Evolutionary conservation across 441 rosid species (phyloP).

Genomic region (Croton setiger): DNA sequence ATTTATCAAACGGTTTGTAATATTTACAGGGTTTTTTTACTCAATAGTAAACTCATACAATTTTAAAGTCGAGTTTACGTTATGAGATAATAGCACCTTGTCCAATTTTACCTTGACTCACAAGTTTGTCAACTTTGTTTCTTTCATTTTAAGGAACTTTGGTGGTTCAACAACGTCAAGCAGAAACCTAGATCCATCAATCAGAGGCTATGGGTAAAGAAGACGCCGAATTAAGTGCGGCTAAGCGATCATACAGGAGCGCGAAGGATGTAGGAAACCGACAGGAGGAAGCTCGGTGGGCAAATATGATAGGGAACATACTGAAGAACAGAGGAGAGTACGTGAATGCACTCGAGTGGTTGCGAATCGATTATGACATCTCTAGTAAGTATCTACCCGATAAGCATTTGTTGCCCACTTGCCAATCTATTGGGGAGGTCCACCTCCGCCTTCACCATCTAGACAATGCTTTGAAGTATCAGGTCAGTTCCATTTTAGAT

Average conservation of each 20-base stretch:
- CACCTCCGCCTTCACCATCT: slow-evolving; percentile 62
- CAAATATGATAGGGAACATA: slow-evolving; percentile 75
- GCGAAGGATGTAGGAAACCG: slow-evolving; percentile 75
- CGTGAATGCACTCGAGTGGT: slow-evolving; percentile 85
- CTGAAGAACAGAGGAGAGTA: slow-evolving; percentile 88
- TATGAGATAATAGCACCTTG: too few species aligned
- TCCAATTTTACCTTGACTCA: too few species aligned
- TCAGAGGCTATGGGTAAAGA: slow-evolving; percentile 44
- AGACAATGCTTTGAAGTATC: slow-evolving; percentile 67
- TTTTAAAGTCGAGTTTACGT: too few species aligned
- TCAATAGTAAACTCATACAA: too few species aligned
- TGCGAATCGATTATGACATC: slow-evolving; percentile 71
- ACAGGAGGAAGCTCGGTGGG: slow-evolving; percentile 95
- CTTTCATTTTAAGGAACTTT: too few species aligned
- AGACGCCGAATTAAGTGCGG: slow-evolving; percentile 39
- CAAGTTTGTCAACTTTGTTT: too few species aligned
- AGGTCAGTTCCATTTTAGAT: slow-evolving; percentile 34
- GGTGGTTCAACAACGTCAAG: too few species aligned
- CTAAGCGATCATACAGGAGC: slow-evolving; percentile 60
- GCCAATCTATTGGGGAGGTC: slow-evolving; percentile 92
- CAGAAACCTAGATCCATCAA: slow-evolving; percentile 8
- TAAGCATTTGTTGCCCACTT: slow-evolving; percentile 75
- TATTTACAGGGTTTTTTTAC: too few species aligned
- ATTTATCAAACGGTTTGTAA: too few species aligned
- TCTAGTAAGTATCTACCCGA: slow-evolving; percentile 60